phyloP scores from a whole-genome alignment of 768 basidiomycete species.

The Dioszegia aurantiaca region DNA sequence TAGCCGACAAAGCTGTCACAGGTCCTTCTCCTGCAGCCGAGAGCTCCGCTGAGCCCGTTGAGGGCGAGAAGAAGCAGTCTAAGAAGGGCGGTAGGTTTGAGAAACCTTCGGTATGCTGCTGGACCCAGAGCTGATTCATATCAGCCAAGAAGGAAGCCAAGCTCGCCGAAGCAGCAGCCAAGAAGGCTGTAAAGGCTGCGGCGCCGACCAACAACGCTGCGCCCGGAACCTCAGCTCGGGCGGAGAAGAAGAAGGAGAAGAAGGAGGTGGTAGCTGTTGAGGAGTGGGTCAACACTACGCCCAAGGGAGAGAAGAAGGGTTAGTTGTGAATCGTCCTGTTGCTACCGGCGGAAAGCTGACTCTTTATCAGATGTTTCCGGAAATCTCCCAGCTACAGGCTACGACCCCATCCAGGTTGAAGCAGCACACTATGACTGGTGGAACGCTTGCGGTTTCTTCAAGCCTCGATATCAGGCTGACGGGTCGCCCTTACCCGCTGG shows the following conservation, averaged over 20 bases:
- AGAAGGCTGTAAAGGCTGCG: slow-evolving; percentile 57
- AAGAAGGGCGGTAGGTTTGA: slow-evolving; percentile 22
- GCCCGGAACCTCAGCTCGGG: slow-evolving; percentile 22
- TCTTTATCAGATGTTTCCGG: slow-evolving; percentile 66
- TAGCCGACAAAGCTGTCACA: slow-evolving; percentile 8
- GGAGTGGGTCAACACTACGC: slow-evolving; percentile 81
- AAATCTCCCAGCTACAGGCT: slow-evolving; percentile 78
- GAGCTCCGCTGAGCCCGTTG: slow-evolving; percentile 11
- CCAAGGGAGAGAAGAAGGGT: slow-evolving; percentile 93
- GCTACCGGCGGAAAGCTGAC: not conserved
- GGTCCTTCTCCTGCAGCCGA: slow-evolving; percentile 15
- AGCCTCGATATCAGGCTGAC: slow-evolving; percentile 59
- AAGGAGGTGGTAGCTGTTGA: slow-evolving; percentile 64
- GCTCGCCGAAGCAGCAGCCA: slow-evolving; percentile 52
- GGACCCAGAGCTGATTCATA: not conserved
- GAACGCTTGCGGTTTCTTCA: slow-evolving; percentile 84
- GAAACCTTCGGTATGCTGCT: not conserved
- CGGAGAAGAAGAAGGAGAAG: slow-evolving; percentile 68
- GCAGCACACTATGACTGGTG: slow-evolving; percentile 99
- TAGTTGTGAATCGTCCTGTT: slow-evolving; percentile 17
- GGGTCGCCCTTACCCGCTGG: slow-evolving; percentile 65
- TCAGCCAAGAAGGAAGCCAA: slow-evolving; percentile 83
- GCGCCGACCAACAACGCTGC: slow-evolving; percentile 53
- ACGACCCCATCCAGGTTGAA: slow-evolving; percentile 92
- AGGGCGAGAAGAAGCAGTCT: slow-evolving; percentile 18